Base-by-base conservation (phyloP, 345 rosid genomes). In the Euphorbia peplus region DNA sequence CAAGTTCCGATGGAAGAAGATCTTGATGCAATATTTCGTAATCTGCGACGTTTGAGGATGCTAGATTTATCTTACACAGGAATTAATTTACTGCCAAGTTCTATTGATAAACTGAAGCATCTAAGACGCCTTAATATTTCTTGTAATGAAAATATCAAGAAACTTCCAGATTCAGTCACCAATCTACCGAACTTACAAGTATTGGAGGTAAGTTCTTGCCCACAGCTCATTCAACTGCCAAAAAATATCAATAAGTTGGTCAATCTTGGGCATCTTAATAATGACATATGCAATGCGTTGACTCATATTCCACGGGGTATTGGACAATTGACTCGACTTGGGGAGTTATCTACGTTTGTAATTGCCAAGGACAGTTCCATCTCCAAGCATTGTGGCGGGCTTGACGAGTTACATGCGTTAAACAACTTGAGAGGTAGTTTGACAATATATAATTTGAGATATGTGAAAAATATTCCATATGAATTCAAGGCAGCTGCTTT, bases 61-160 rank as follows among this genome's bases (percentile, higher is more conserved):
- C 19, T 48, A 0, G 21, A 48, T 48, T n/a, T 48, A 48, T 18
- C 19, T 16, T 0, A 2, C 21, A 3, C 8, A 7, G 4, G 1
- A 5, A 50, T 75, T 21, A 4, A 57, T 18, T 6, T 13, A 10
- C 4, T 62, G 24, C 28, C 70, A 7, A 16, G 26, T 32, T 62
- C 60, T 5, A 63, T 76, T 46, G 12, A 44, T 13, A 61, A 71
- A 21, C 3, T 76, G 69, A 71, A 66, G 35, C 68, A 62, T 12
- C 55, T 76, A 0, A 57, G 75, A 18, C 63, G 71, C 62, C 73
- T 76, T 16, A 55, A 71, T 69, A 48, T 76, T 19, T 76, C 76
- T 1, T 0, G 0, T 2, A 76, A 61, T 14, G 50, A 24, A 18
- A 19, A 18, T 2, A 32, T 75, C 18, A 29, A 22, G 60, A 41